Percentiles rank a stretch among this genome's conserved stretches.
Conservation (phyloP, 495 filamentous ascomycete species). For the Recurvomyces mirabilis region DNA sequence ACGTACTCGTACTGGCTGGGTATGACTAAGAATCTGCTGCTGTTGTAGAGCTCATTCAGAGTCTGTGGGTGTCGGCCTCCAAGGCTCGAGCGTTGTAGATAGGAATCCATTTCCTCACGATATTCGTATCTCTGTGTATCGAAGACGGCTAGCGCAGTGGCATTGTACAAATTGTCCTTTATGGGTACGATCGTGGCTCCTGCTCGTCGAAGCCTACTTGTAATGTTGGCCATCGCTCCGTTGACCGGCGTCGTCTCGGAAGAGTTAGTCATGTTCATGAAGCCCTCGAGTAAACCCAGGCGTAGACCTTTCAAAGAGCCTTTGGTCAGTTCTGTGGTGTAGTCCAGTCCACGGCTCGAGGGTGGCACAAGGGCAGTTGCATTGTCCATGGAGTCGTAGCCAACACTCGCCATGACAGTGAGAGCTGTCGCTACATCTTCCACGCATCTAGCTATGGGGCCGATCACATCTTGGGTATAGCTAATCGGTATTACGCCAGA, state of each 20-base stretch:
- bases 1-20: conserved; percentile 45
- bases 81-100: conserved; percentile 33
- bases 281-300: conserved; percentile 38
- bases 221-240: conserved; percentile 32
- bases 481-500: conserved; percentile 49
- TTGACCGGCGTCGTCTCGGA: conserved; percentile 46
- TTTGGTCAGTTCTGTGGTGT: conserved; percentile 28
- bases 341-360: conserved; percentile 32
- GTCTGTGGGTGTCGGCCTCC: conserved; percentile 27
- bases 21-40: conserved; percentile 22
- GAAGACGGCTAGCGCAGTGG: conserved; percentile 33
- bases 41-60: conserved; percentile 31
- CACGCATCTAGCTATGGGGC: conserved; percentile 46
- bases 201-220: conserved; percentile 27
- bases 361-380: conserved; percentile 33
- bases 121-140: conserved; percentile 53
- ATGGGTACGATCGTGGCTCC: conserved; percentile 37
- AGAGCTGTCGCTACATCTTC: conserved; percentile 44
- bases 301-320: conserved; percentile 35
- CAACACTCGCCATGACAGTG: conserved; percentile 44
- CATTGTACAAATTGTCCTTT: conserved; percentile 41
- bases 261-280: conserved; percentile 34
- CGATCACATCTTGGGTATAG: conserved; percentile 49
- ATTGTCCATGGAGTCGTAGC: conserved; percentile 37
- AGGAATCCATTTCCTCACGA: conserved; percentile 38